phyloP scores from a whole-genome alignment of 768 basidiomycete genomes.

The Lentinus tigrinus region DNA sequence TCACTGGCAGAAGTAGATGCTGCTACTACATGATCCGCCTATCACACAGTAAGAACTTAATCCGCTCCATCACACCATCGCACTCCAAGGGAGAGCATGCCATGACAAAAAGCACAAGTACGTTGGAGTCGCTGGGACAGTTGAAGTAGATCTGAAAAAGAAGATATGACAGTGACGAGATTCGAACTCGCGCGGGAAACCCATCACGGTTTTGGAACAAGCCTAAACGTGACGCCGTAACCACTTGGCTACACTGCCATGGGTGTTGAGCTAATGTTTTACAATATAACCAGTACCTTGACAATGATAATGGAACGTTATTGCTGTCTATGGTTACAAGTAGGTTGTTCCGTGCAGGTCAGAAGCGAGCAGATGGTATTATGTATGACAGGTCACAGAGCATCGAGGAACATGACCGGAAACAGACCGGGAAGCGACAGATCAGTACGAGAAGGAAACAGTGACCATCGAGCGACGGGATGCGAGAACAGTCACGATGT shows the following conservation, averaged over 20 bases:
- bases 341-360: constrained; percentile 10
- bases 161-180: constrained; percentile 52
- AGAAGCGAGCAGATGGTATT: constrained; percentile 12
- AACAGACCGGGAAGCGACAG: neutral
- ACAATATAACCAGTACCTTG: neutral
- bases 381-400: constrained; percentile 5
- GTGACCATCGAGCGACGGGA: neutral
- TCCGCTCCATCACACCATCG: no score
- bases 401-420: neutral
- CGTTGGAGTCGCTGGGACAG: no score
- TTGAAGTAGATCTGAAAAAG: constrained; percentile 8
- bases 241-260: constrained; percentile 58
- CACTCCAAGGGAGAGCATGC: no score
- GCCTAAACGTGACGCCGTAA: constrained; percentile 62
- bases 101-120: no score
- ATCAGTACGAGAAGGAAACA: neutral
- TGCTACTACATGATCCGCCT: no score
- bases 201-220: constrained; percentile 45
- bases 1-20: no score
- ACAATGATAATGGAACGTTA: neutral
- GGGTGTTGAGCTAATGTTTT: neutral
- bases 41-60: no score
- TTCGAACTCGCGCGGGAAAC: constrained; percentile 60
- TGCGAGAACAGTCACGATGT: neutral
- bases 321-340: constrained; percentile 8